Base-by-base conservation (phyloP, 1,284 basidiomycete genomes). In the Cryptococcus sp. region DNA sequence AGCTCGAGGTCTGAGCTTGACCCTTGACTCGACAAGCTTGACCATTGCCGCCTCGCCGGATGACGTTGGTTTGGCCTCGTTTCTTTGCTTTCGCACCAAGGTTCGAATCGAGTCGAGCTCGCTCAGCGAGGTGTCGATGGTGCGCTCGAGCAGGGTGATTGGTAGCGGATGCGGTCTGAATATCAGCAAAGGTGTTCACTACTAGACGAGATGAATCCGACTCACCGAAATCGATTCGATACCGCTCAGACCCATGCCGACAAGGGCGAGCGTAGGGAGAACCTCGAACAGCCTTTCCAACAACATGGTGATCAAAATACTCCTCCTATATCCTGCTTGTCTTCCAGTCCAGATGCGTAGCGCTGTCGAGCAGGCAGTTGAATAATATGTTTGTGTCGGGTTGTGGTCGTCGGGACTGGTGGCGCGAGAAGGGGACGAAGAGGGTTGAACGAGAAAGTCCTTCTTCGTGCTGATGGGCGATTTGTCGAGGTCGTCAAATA, bases 21-120 rank as follows among this genome's bases (percentile, higher is more conserved):
- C 59, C 60, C 40, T 60, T 58, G 45, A 66, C 60, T 48, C 69
- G 63, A 57, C 73, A 74, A 42, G 58, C 47, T 22, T 58, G 52
- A 25, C 72, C 72, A 52, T 74, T 67, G 3, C 60, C 53, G 24
- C 78, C 44, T 33, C 58, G 51, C 24, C 55, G 51, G 36, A 63
- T 49, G 36, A 60, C 22, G 19, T 16, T 12, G 26, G 12, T 41
- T 22, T 34, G 33, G 5, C 43, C 47, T 18, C 45, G 43, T 36
- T 43, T 41, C 45, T 54, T 53, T 34, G 52, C 47, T 32, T 51
- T 46, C 5, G 52, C 54, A 32, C 53, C 53, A 35, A 56, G 19
- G 32, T 47, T 38, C 7, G 40, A 45, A 22, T 36, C 46, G 10
- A 63, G 46, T n/a, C 47, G 40, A 7, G 51, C 43, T 26, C 60